Evolutionary conservation across 2,329 filamentous ascomycete genomes (phyloP).

Genomic region (Fusarium beomiforme): DNA sequence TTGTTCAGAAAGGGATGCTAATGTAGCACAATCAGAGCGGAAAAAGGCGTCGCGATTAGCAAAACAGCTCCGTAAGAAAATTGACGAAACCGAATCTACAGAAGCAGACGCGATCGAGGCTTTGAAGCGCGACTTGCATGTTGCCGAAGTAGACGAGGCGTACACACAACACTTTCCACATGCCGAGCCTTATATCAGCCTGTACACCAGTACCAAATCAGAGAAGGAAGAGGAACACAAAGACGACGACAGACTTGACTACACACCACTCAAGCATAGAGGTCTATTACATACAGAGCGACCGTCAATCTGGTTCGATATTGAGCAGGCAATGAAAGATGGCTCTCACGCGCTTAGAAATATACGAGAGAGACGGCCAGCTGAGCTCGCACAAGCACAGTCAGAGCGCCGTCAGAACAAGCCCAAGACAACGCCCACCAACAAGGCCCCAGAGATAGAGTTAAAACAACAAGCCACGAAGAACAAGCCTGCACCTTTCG

Average conservation of each 20-base stretch:
- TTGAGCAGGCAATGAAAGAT: conserved; percentile 72
- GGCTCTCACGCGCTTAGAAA: conserved; percentile 62
- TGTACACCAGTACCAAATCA: conserved; percentile 58
- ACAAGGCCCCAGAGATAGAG: conserved; percentile 32
- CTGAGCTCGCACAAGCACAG: conserved; percentile 25
- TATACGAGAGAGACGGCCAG: conserved; percentile 63
- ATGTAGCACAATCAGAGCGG: conserved; percentile 62
- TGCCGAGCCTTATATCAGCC: conserved; percentile 74
- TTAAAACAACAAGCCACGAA: conserved; percentile 32
- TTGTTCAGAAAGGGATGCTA: background rate
- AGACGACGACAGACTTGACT: conserved; percentile 40
- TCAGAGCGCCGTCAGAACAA: conserved; percentile 27
- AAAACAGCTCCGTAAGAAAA: conserved; percentile 70
- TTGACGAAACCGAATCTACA: conserved; percentile 61
- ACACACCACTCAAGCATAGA: conserved; percentile 52
- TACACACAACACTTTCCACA: conserved; percentile 80
- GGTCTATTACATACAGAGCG: conserved; percentile 58
- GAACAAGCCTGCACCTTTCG: conserved; percentile 17
- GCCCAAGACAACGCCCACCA: conserved; percentile 26
- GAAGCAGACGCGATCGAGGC: conserved; percentile 63
- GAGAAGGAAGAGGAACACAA: conserved; percentile 51
- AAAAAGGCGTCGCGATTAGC: conserved; percentile 76
- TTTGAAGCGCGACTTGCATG: conserved; percentile 69
- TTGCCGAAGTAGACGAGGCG: conserved; percentile 77
- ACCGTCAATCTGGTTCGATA: conserved; percentile 72